Percentiles rank a stretch among this genome's conserved stretches.
These are phyloP conservation scores for Stromatinia cepivora DNA, from an alignment of 2,329 filamentous ascomycete genomes.

Conservation along the genomic window DNA sequence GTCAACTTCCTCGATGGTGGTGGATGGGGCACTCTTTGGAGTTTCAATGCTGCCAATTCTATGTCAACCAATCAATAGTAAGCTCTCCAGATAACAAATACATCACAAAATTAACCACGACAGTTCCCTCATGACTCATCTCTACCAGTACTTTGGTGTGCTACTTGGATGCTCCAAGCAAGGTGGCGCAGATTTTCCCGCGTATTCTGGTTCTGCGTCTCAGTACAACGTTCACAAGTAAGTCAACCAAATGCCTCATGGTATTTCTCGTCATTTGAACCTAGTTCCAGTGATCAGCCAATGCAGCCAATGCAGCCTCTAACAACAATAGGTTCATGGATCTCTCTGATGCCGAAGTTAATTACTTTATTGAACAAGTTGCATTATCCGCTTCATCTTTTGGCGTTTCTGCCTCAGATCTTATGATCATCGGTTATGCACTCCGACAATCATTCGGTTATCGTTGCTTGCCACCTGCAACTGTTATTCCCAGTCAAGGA, in stretches of 20 bases:
- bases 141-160: constrained; percentile 62
- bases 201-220: constrained; percentile 49
- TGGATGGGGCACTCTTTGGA: constrained; percentile 50
- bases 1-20: constrained; percentile 64
- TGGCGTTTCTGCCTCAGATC: constrained; percentile 56
- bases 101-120: constrained; percentile 21
- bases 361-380: constrained; percentile 62
- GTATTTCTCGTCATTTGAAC: neutral
- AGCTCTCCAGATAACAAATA: neutral
- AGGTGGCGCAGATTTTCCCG: constrained; percentile 51
- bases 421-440: constrained; percentile 49
- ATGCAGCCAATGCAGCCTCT: neutral
- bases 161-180: constrained; percentile 57
- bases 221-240: constrained; percentile 56
- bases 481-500: constrained; percentile 48
- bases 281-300: neutral
- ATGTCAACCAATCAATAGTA: constrained; percentile 57
- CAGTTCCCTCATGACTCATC: constrained; percentile 56
- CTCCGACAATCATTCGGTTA: constrained; percentile 54
- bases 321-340: constrained; percentile 51
- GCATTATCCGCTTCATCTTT: constrained; percentile 57
- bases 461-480: constrained; percentile 50
- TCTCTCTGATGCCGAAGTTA: constrained; percentile 51
- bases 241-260: neutral
- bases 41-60: constrained; percentile 54